Evolutionary conservation across 2,329 filamentous ascomycete species (phyloP).

Genomic region (Phaeomoniella chlamydospora): DNA sequence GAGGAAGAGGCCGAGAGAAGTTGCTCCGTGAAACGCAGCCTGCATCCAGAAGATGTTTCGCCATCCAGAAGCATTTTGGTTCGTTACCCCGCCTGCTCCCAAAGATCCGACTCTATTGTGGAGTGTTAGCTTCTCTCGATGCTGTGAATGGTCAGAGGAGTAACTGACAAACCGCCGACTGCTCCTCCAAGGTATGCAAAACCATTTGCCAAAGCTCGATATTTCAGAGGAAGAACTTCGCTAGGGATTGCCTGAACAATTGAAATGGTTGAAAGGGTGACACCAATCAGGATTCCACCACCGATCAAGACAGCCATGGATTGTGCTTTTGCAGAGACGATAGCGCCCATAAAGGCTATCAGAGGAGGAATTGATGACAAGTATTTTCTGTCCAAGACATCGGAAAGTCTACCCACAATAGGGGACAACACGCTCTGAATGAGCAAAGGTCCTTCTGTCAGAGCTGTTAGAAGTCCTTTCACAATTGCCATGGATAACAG

Average conservation of each 20-base stretch:
- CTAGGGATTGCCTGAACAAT: slow-evolving; percentile 42
- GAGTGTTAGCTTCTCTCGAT: no score
- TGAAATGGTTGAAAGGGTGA: slow-evolving; percentile 37
- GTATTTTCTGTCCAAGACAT: slow-evolving; percentile 41
- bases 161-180: slow-evolving; percentile 35
- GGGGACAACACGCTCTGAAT: slow-evolving; percentile 44
- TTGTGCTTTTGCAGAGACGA: slow-evolving; percentile 39
- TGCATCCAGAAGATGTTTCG: slow-evolving; percentile 46
- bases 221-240: slow-evolving; percentile 42
- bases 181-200: slow-evolving; percentile 36
- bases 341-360: slow-evolving; percentile 37
- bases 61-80: slow-evolving; percentile 33
- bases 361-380: slow-evolving; percentile 37
- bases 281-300: slow-evolving; percentile 42
- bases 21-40: slow-evolving; percentile 36
- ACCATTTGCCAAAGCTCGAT: slow-evolving; percentile 40
- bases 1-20: slow-evolving; percentile 30
- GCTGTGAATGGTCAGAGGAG: no score
- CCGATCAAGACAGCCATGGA: slow-evolving; percentile 42
- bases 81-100: slow-evolving; percentile 37
- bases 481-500: slow-evolving; percentile 3
- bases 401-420: slow-evolving; percentile 40
- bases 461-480: slow-evolving; percentile 1
- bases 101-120: slow-evolving; percentile 31
- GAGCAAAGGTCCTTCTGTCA: slow-evolving; percentile 36